Conservation (phyloP, 1,284 basidiomycete species). For the Porogramme epimiltina region DNA sequence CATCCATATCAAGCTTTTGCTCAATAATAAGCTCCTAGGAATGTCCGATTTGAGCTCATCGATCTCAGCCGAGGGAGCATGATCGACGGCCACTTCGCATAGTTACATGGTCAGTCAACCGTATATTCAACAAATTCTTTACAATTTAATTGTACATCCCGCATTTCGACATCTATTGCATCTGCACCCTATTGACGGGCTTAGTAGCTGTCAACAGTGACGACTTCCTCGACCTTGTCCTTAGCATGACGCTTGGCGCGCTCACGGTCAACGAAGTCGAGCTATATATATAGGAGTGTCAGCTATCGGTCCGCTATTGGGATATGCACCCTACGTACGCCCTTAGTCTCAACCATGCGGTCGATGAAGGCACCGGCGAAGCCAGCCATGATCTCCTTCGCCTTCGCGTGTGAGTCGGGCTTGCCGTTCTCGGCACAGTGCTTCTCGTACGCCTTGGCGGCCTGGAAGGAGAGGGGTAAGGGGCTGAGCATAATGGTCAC, state of each 20-base stretch:
- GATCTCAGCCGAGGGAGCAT: too few relatives aligned
- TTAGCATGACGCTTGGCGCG: conserved; percentile 42
- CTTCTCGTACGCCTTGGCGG: conserved; percentile 48
- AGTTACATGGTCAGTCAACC: too few relatives aligned
- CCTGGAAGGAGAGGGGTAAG: conserved; percentile 27
- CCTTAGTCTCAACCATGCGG: conserved; percentile 46
- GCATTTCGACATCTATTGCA: too few relatives aligned
- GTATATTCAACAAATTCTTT: background rate
- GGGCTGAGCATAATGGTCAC: conserved; percentile 2
- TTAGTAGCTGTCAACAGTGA: conserved; percentile 26
- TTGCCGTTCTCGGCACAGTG: conserved; percentile 40
- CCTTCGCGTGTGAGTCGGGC: conserved; percentile 38
- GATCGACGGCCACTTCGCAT: too few relatives aligned
- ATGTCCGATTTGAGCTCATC: too few relatives aligned
- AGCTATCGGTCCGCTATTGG: background rate
- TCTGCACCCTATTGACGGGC: background rate
- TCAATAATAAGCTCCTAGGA: background rate
- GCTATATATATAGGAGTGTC: conserved; percentile 12
- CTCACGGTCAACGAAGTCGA: conserved; percentile 45
- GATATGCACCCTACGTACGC: conserved; percentile 25
- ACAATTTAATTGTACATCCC: background rate
- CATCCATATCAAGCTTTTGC: background rate
- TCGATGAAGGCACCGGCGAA: conserved; percentile 48
- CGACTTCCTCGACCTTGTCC: conserved; percentile 22
- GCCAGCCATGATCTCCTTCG: conserved; percentile 43